Evolutionary conservation across 177 flowering plant genomes (phyloP).

Genomic region (Vitis hybrid): DNA sequence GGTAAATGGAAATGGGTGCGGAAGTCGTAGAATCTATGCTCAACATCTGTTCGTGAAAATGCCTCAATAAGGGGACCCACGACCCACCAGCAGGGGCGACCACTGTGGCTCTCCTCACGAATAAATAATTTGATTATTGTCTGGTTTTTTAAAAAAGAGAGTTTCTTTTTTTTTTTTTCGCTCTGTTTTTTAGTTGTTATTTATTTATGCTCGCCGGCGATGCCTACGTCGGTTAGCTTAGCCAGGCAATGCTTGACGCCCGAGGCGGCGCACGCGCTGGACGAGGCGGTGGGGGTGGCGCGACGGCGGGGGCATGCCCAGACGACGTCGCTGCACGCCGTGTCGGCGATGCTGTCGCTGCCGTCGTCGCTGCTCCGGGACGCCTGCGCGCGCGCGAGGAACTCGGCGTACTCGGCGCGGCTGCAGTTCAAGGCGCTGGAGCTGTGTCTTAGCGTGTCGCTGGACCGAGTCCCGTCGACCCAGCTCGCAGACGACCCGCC

Average conservation of each 20-base stretch:
- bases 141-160: neutral
- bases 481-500: constrained; percentile 50
- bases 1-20: no score
- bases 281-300: constrained; percentile 68
- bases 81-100: constrained; percentile 6
- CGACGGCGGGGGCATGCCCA: constrained; percentile 59
- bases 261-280: constrained; percentile 55
- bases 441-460: constrained; percentile 52
- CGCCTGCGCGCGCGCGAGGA: constrained; percentile 60
- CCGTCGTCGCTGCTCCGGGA: constrained; percentile 54
- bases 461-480: constrained; percentile 49
- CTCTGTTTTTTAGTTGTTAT: neutral
- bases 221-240: constrained; percentile 71
- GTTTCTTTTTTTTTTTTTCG: neutral
- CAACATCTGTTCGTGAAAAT: constrained; percentile 12
- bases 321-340: constrained; percentile 68
- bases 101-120: neutral
- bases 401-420: constrained; percentile 48
- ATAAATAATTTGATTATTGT: constrained; percentile 12
- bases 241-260: constrained; percentile 70
- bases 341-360: constrained; percentile 55
- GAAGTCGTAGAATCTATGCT: constrained; percentile 6
- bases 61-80: constrained; percentile 4
- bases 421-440: constrained; percentile 66
- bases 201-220: constrained; percentile 29